Evolutionary conservation across 192 early-diverging fungal genomes (phyloP).

Genomic region (Linnemannia elongata): DNA sequence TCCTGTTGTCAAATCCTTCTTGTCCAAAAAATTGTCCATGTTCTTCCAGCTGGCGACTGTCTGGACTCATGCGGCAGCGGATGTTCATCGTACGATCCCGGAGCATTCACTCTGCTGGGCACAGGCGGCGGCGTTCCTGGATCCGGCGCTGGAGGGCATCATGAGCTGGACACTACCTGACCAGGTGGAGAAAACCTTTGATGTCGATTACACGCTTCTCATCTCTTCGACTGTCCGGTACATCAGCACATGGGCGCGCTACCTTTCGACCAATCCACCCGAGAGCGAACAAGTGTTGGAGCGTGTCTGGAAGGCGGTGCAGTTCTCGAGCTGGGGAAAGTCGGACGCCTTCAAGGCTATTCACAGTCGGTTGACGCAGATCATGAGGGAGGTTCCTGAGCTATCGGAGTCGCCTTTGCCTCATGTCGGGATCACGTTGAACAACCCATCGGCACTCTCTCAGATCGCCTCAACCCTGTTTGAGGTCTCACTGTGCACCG

Average conservation of each 20-base stretch:
- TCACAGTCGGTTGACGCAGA: conserved; percentile 1
- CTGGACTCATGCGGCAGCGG: conserved; percentile 58
- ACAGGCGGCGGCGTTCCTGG: conserved; percentile 58
- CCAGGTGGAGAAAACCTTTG: neutral
- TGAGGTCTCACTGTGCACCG: conserved; percentile 40
- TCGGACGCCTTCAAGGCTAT: conserved; percentile 20
- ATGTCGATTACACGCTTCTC: conserved; percentile 23
- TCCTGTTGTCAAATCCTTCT: conserved; percentile 27
- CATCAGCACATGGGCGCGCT: conserved; percentile 56
- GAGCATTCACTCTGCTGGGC: conserved; percentile 65
- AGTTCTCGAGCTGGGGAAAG: conserved; percentile 20
- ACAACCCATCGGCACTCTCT: conserved; percentile 28
- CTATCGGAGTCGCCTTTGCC: conserved; percentile 18
- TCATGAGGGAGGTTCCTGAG: conserved; percentile 15
- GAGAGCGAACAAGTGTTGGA: conserved; percentile 37
- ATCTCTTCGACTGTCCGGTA: conserved; percentile 39
- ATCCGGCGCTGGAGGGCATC: conserved; percentile 46
- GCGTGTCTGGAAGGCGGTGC: conserved; percentile 38
- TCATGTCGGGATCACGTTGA: conserved; percentile 45
- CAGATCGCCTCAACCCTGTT: conserved; percentile 17
- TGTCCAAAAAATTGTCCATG: conserved; percentile 39
- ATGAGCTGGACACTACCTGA: conserved; percentile 27
- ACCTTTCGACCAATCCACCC: conserved; percentile 52
- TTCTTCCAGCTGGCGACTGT: conserved; percentile 42
- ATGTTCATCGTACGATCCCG: conserved; percentile 61